Base-by-base conservation (phyloP, 108 stramenopile species). In the Skeletonema potamos region DNA sequence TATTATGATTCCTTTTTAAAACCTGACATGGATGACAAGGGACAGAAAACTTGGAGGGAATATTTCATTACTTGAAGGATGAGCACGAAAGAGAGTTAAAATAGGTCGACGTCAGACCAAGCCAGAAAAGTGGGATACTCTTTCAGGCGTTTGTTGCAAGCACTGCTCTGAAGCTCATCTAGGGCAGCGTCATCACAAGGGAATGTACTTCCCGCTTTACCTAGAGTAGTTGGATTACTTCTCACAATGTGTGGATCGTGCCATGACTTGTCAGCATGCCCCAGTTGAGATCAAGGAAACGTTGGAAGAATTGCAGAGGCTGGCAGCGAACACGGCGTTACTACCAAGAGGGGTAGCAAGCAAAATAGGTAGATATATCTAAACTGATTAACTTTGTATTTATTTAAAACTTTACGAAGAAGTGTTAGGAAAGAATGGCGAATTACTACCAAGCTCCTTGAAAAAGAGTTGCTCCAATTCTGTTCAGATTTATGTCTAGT, bases 331-430 rank as follows among this genome's bases (percentile, higher is more conserved):
- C 54, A 67, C 33, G 22, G 66, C 15, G 66, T 67, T 3, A 24
- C 56, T 32, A 27, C 55, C 6, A 67, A 67, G 55, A 57, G 66
- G 37, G 66, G 66, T 27, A 37, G 36, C 10, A 67, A 32, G 33
- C 48, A 67, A 30, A 36, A 36, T 9, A n/a, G n/a, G n/a, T n/a
- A n/a, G n/a, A n/a, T n/a, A n/a, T n/a, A n/a, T n/a, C n/a, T n/a
- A n/a, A n/a, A n/a, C n/a, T n/a, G n/a, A n/a, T n/a, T n/a, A n/a
- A n/a, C n/a, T n/a, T n/a, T n/a, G n/a, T n/a, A n/a, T n/a, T n/a
- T n/a, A n/a, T n/a, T n/a, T n/a, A n/a, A n/a, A n/a, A n/a, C n/a
- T 67, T 56, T 36, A 54, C 56, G 24, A 55, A 67, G 66, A 67
- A 39, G 24, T 4, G 57, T 56, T 68, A 56, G 66, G 66, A 37